Base-by-base conservation (phyloP, 441 rosid genomes). In the Populus hybrid region DNA sequence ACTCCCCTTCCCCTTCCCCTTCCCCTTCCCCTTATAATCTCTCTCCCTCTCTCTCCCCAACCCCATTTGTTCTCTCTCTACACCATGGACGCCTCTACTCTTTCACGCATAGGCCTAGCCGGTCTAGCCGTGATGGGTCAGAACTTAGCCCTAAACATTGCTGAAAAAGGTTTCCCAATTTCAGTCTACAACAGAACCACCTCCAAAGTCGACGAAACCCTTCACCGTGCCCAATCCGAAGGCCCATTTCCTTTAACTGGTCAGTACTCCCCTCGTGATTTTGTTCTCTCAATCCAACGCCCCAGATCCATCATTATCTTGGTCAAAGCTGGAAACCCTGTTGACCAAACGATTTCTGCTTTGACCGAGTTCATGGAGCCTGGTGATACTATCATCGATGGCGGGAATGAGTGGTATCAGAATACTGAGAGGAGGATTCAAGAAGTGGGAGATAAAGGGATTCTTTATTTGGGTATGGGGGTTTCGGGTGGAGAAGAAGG, bases 61-160 rank as follows among this genome's bases (percentile, higher is more conserved):
- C 79, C 63, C 72, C 31, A 8, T 6, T 40, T 63, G 59, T 56
- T 35, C 42, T 35, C 28, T 35, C 80, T 63, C 66, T 53, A 24
- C 40, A 50, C 76, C 21, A 90, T 87, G 95, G 92, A 90, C 21
- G 85, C 87, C 20, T 86, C 94, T 16, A 69, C 79, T 50, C 83
- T 90, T 11, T 92, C 95, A 53, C 92, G 94, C 26, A 89, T 92
- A 18, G 97, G 97, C 64, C 90, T 92, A 8, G 95, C 94, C 7
- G 98, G 99, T 6, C 91, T 95, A 14, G 99, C 99, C 76, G 99
- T 95, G 8, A 95, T 95, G 98, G 99, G 98, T 23, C 99, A 93
- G 33, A 95, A 95, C 85, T 88, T 95, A 40, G 97, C 98, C 79
- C 84, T 94, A 1, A 94, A 94, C 89, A 84, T 94, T 78, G 95